phyloP scores from a whole-genome alignment of 805 yeast genomes.

The Sugiyamaella smithiae region DNA sequence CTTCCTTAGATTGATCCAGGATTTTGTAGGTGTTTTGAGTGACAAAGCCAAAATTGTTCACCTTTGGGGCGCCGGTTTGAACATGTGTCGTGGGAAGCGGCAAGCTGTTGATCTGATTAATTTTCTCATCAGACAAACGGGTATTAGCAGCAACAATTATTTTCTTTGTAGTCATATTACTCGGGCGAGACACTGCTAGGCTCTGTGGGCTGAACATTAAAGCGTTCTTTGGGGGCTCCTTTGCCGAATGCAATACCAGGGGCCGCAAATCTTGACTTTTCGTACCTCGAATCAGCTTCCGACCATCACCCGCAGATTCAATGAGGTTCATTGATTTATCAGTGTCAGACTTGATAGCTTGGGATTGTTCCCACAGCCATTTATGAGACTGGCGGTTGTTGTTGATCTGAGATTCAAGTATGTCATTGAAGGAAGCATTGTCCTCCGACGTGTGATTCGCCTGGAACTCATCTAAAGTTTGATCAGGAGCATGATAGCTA shows the following conservation, averaged over 20 bases:
- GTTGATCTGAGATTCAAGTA: constrained; percentile 25
- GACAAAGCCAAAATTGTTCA: constrained; percentile 18
- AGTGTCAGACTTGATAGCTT: neutral
- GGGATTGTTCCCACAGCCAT: constrained; percentile 24
- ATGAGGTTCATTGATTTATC: neutral
- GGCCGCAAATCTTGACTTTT: neutral
- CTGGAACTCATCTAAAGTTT: constrained; percentile 25
- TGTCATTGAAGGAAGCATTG: constrained; percentile 28
- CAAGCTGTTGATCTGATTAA: neutral
- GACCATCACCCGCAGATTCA: neutral
- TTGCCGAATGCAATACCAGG: neutral
- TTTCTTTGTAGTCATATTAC: neutral
- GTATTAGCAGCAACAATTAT: neutral
- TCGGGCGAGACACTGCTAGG: neutral
- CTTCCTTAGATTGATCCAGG: constrained; percentile 14
- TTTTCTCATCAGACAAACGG: neutral
- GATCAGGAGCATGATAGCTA: neutral
- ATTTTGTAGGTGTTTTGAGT: constrained; percentile 19
- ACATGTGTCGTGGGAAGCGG: neutral
- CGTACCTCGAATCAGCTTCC: neutral
- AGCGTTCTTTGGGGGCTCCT: constrained; percentile 3
- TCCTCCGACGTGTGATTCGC: constrained; percentile 32
- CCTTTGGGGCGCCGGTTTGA: constrained; percentile 10
- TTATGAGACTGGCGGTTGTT: constrained; percentile 20
- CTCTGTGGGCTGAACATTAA: constrained; percentile 6